Base-by-base conservation (phyloP, 2,329 filamentous ascomycete genomes). In the Esteya vermicola region DNA sequence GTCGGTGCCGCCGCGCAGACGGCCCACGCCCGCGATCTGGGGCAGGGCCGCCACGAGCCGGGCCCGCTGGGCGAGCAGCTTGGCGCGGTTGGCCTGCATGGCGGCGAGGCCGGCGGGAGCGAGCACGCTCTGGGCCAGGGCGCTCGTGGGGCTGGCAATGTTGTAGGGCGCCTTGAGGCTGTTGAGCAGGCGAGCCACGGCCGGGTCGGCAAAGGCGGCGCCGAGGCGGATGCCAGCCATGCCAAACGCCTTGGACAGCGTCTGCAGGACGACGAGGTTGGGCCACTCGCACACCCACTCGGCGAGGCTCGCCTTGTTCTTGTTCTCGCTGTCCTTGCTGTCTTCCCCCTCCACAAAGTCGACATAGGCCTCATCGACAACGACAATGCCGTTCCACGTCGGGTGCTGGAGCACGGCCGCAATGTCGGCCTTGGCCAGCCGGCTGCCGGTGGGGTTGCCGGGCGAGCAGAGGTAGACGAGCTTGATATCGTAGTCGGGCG, bases 201-300 rank as follows among this genome's bases (percentile, higher is more conserved):
- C 69, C 0, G 77, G 68, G 9, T 77, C 73, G 6, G 84, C 73
- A 56, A 95, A 98, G 1, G 85, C 85, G 8, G 78, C 83, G 35
- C 91, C 91, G 1, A 98, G 70, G 14, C 91, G 72, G 55, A 98
- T 94, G 38, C 89, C 91, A 4, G 91, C 91, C 54, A 98, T 73
- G 22, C 91, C 91, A 54, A 98, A 98, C 0, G 86, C 91, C 60
- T 98, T 98, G 52, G 84, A 93, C n/a, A 96, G 70, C 1, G 91
- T 98, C 67, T 98, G 91, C 84, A 96, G 85, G 42, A 98, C 88
- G 16, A 95, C 86, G 21, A 98, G 68, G 59, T 98, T 98, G 38
- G 89, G 88, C 75, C 84, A 93, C 53, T 94, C 86, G 27, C 73
- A 68, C 1, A 93, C 88, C 81, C 85, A 93, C 60, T 93, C 84